Percentiles rank a stretch among this genome's conserved stretches.
phyloP scores from a whole-genome alignment of 768 basidiomycete genomes.

The Tylopilus rubrobrunneus region DNA sequence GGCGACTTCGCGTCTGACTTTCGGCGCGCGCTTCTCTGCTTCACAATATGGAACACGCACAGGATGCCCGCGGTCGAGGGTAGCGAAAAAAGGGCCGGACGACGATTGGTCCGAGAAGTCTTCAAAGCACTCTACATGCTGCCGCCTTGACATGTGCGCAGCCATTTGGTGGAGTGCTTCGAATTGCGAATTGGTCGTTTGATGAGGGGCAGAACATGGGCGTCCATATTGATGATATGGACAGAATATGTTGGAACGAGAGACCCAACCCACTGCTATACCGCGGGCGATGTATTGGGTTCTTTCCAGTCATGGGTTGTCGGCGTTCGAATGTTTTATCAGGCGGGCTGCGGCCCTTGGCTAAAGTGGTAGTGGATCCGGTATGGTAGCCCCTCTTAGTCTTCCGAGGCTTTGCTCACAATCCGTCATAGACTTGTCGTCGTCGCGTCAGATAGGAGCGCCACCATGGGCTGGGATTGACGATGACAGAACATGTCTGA shows the following conservation, averaged over 20 bases:
- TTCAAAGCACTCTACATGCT: conserved; percentile 1
- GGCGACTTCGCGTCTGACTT: too few relatives aligned
- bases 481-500: conserved; percentile 23
- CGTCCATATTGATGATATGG: conserved; percentile 17
- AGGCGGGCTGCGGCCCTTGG: conserved; percentile 24
- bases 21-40: conserved; percentile 17
- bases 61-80: conserved; percentile 31
- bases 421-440: not conserved
- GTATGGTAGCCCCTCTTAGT: conserved; percentile 9
- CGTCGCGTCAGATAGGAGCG: conserved; percentile 1
- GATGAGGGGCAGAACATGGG: conserved; percentile 15
- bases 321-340: conserved; percentile 18
- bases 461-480: conserved; percentile 9
- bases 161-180: conserved; percentile 19
- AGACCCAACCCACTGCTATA: conserved; percentile 17
- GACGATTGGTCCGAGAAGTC: conserved; percentile 24
- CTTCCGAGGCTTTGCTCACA: conserved; percentile 10
- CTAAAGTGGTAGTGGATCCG: conserved; percentile 14
- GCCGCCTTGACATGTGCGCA: conserved; percentile 14
- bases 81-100: not conserved
- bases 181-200: conserved; percentile 29
- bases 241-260: conserved; percentile 6
- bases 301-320: conserved; percentile 11
- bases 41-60: conserved; percentile 27
- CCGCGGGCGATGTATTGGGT: conserved; percentile 15